Percentiles rank a stretch among this genome's conserved stretches.
These are phyloP conservation scores for Pilatotrama ljubarskyi DNA, from an alignment of 768 basidiomycete genomes.

Conservation along the genomic window DNA sequence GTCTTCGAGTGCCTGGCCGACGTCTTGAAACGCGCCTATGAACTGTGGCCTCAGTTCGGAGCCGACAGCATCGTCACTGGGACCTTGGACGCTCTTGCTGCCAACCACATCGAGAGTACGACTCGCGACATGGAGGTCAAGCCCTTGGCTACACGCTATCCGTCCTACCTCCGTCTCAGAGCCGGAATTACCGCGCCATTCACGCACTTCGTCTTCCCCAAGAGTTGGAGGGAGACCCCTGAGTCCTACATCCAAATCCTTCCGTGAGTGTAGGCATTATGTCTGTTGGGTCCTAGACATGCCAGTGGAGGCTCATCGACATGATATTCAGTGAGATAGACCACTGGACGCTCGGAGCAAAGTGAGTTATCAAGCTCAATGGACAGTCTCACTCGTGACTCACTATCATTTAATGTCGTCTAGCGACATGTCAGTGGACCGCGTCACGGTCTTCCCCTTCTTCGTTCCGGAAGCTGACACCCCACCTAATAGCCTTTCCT, in stretches of 20 bases:
- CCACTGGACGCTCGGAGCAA: slow-evolving; percentile 9
- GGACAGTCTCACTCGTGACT: background rate
- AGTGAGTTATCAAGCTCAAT: background rate
- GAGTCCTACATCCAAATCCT: slow-evolving; percentile 39
- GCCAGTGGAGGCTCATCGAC: too few species aligned
- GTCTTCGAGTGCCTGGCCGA: slow-evolving; percentile 39
- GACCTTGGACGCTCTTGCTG: slow-evolving; percentile 39
- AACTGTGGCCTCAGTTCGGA: slow-evolving; percentile 32
- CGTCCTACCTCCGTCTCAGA: slow-evolving; percentile 28
- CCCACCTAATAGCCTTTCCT: slow-evolving; percentile 12
- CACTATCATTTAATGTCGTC: background rate
- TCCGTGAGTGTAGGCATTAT: too few species aligned
- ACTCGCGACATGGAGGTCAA: slow-evolving; percentile 31
- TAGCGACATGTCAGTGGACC: slow-evolving; percentile 12
- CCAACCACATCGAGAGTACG: slow-evolving; percentile 36
- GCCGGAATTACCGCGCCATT: slow-evolving; percentile 41
- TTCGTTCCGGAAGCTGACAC: too few species aligned
- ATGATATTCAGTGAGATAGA: slow-evolving; percentile 17
- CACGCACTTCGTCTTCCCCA: slow-evolving; percentile 32
- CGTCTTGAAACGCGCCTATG: slow-evolving; percentile 33
- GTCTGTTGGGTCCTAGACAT: too few species aligned
- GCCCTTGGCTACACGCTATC: slow-evolving; percentile 28
- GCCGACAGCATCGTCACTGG: slow-evolving; percentile 33
- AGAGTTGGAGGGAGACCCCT: slow-evolving; percentile 31
- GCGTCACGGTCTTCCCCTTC: too few species aligned